Evolutionary conservation across 2,329 filamentous ascomycete species (phyloP), one percentile per base, ranked within the genome.

Genomic region (Polytolypa hystricis): DNA sequence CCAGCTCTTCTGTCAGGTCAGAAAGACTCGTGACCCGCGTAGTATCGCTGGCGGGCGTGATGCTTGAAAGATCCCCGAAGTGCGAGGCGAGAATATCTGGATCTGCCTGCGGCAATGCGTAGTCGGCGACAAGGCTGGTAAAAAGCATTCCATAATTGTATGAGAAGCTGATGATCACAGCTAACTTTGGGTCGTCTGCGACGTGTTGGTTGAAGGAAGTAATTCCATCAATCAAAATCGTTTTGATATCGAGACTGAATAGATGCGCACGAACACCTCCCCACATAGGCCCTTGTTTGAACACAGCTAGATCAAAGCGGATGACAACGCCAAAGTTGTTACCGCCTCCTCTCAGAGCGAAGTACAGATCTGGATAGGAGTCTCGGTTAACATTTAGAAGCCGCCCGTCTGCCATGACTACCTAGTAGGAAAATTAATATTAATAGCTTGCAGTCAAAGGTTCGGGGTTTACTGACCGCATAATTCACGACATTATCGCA

Each of bases 321-420:
- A 15, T 17, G 26, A 46, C 43, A 11, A 46, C 33, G 31, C 69
- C 70, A 41, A 66, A 71, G 45, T 70, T 72, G 52, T 66, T 70
- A 12, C 66, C 66, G 12, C 72, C 71, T 10, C 71, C 72, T 37
- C 66, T 64, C 5, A 74, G 59, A 0, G 65, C 68, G 44, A 56
- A 58, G 51, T 60, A 73, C 5, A 77, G 55, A 36, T 74, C 70
- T 0, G 58, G 43, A 40, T 74, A 54, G 11, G 56, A 48, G 1
- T 45, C 50, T 5, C 50, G 45, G 4, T 58, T 65, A 2, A 64
- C 68, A 3, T 58, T 63, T 17, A 68, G 52, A 21, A 72, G 56
- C 4, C 55, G 49, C 4, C 68, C 66, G 41, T 68, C 60, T n/a
- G 65, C 62, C 2, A 73, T 56, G 4, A 76, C 33, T 9, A 44